Evolutionary conservation across 495 filamentous ascomycete genomes (phyloP), one percentile per base, ranked within the genome.

Genomic region (Podospora fimiseda): DNA sequence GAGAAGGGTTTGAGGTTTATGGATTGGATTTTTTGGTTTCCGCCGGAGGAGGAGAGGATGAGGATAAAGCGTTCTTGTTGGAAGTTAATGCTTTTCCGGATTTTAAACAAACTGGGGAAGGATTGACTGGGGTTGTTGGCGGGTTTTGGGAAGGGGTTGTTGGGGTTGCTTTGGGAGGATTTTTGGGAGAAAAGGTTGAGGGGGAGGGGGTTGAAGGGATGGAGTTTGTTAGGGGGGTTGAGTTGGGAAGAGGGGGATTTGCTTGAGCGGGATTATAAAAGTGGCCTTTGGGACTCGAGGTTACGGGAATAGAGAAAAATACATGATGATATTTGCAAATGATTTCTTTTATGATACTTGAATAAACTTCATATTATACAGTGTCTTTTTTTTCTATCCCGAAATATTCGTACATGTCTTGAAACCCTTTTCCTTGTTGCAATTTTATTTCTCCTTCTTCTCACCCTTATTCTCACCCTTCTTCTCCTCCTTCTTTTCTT

Each of bases 21-120:
- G 93, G 93, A 1, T 60, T 97, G 20, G 93, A 98, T 63, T 98
- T 94, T 64, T 59, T 98, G 55, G 83, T 95, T 11, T n/a, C n/a
- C n/a, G 88, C 91, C 65, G 77, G 67, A 4, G 43, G 55, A 3
- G 82, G 82, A 41, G 39, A 18, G 14, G 44, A n/a, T 13, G 18
- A 33, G 44, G 44, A 33, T 0, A 75, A 52, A 2, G 79, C 82
- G 18, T 95, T 80, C 77, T 68, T 97, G 61, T 67, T 98, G 47
- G 93, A 98, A 74, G 79, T 95, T n/a, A 98, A 98, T 70, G 87
- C 92, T 1, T 98, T 91, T 67, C 93, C 93, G 42, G 93, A 98
- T 69, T 96, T 96, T 61, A 80, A 68, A 61, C 92, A 96, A 79
- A 95, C 89, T 11, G 92, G 93, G 2, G 82, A 80, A 44, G n/a